Base-by-base conservation (phyloP, 768 basidiomycete genomes). In the Lentinula sp. region DNA sequence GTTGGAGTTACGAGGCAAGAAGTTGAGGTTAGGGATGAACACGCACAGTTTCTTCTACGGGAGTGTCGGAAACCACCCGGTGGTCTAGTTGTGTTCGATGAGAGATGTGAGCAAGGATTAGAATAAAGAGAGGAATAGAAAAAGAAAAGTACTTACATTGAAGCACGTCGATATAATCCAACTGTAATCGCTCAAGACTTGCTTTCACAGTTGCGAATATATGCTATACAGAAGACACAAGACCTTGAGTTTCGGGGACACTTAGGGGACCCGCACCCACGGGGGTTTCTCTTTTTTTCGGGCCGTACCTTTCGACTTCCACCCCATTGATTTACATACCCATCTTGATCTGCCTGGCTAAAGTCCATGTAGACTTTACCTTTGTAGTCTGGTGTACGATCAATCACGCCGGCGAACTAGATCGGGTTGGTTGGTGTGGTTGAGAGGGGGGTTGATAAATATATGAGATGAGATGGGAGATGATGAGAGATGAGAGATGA, bases 121-220 rank as follows among this genome's bases (percentile, higher is more conserved):
- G n/a, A n/a, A 21, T 7, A 40, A 16, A 34, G 21, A 8, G n/a
- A 9, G 34, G 5, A 10, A 45, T 28, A 37, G 8, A 43, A 18
- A 23, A 23, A 37, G 40, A 57, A 43, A 10, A 23, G 3, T 11
- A 55, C 57, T 2, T 13, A 61, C 80, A 80, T 67, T 80, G 84
- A 18, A 86, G 73, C 1, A 87, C 65, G 65, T 87, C 86, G 59
- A 87, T 76, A 59, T 86, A 81, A 59, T 85, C 83, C 57, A 70
- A 66, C 59, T 78, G 74, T 16, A 79, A 72, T 23, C 79, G 73
- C 56, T 73, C 69, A 45, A 80, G 61, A 58, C 76, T 76, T 50
- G 71, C 67, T 64, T 76, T 73, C 10, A 81, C 77, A 11, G 79
- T 71, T 31, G 80, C 83, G 62, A 87, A 85, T 66, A 87, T 85